Evolutionary conservation across 768 basidiomycete species (phyloP).

Genomic region (Lactarius quietus): DNA sequence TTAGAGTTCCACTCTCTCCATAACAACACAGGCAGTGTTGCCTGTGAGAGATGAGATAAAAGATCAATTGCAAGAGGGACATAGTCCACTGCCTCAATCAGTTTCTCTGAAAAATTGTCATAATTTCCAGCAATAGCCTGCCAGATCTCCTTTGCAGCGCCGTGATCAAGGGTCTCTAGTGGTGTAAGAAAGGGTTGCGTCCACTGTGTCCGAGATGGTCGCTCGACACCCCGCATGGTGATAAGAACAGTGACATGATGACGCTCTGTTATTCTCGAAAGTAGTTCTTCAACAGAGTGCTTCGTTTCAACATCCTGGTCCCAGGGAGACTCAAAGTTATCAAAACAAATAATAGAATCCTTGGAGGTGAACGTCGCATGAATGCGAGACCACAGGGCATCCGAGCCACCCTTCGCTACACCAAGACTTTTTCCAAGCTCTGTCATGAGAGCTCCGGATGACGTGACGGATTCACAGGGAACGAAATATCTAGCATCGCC

Average conservation of each 20-base stretch:
- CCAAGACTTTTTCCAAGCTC: not conserved
- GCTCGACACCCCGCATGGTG: not conserved
- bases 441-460: not conserved
- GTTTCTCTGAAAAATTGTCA: not conserved
- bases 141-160: not conserved
- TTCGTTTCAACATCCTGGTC: conserved; percentile 10
- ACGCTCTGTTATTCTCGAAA: not conserved
- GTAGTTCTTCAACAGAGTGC: not conserved
- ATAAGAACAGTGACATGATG: not conserved
- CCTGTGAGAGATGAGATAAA: not conserved
- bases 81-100: not conserved
- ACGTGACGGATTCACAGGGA: not conserved
- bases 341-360: not conserved
- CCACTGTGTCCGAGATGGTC: not conserved
- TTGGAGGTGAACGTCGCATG: not conserved
- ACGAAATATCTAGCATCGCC: conserved; percentile 16
- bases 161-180: not conserved
- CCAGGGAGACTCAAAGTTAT: conserved; percentile 22
- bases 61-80: not conserved
- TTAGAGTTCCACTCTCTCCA: not conserved
- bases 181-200: not conserved
- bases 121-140: not conserved
- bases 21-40: not conserved
- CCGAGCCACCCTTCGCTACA: not conserved
- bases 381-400: not conserved